A percentile compares a stretch with the other conserved stretches of the same genome.
Conservation (phyloP, 1,284 basidiomycete genomes). For the Irpex lacteus region DNA sequence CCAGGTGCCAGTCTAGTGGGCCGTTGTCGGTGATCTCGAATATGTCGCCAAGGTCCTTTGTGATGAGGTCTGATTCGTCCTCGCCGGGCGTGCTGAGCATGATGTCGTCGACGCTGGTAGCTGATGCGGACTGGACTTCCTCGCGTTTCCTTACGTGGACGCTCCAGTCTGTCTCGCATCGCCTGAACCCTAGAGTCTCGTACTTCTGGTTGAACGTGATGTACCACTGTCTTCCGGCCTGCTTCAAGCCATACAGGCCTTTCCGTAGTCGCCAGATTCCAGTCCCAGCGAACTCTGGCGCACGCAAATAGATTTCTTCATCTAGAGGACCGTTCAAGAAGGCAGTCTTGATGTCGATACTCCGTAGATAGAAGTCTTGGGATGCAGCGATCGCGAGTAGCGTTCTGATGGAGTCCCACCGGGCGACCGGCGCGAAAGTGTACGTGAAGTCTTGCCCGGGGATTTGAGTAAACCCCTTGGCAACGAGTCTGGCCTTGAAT, state of each 20-base stretch:
- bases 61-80: not conserved
- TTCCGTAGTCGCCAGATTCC: constrained; percentile 20
- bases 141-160: constrained; percentile 23
- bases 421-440: constrained; percentile 30
- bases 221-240: constrained; percentile 28
- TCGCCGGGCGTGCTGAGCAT: constrained; percentile 19
- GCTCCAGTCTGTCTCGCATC: constrained; percentile 25
- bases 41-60: constrained; percentile 15
- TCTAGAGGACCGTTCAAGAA: constrained; percentile 34
- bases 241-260: constrained; percentile 29
- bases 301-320: constrained; percentile 29
- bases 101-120: constrained; percentile 34
- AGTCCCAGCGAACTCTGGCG: constrained; percentile 21
- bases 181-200: constrained; percentile 22
- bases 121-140: constrained; percentile 20
- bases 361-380: constrained; percentile 31
- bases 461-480: constrained; percentile 38
- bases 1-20: constrained; percentile 29
- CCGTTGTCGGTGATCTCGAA: constrained; percentile 33
- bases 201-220: constrained; percentile 15
- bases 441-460: constrained; percentile 36
- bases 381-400: constrained; percentile 31
- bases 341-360: constrained; percentile 40
- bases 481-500: constrained; percentile 39
- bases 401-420: constrained; percentile 23